These are phyloP conservation scores for Breynia disticha DNA, from an alignment of 441 rosid genomes.

Conservation along the genomic window DNA sequence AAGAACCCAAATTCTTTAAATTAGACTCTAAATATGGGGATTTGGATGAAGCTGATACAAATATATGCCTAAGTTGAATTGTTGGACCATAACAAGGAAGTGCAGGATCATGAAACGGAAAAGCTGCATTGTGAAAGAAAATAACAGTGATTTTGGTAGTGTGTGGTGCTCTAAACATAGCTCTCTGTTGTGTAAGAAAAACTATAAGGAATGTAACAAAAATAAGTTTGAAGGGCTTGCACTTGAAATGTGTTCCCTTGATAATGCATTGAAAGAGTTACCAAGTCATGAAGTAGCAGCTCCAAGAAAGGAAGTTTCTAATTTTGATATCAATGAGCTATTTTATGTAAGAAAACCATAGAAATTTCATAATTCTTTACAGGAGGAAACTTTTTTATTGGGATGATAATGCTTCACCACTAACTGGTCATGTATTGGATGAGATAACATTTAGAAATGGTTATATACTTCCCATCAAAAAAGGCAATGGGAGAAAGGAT, in stretches of 20 bases:
- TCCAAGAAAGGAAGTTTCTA: constrained; percentile 25
- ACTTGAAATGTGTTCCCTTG: constrained; percentile 14
- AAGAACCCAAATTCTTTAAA: constrained; percentile 34
- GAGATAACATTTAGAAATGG: no score
- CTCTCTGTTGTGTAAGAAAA: constrained; percentile 20
- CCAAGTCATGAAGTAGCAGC: constrained; percentile 15
- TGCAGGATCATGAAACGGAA: constrained; percentile 42
- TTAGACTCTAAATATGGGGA: constrained; percentile 15
- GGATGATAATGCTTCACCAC: no score
- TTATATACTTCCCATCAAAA: no score
- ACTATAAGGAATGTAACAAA: constrained; percentile 14
- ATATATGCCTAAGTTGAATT: constrained; percentile 24
- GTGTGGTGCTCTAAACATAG: constrained; percentile 28
- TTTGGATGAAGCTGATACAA: constrained; percentile 16
- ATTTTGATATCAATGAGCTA: constrained; percentile 15
- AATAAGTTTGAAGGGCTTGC: constrained; percentile 16
- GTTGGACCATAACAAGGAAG: constrained; percentile 38
- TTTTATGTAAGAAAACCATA: constrained; percentile 11
- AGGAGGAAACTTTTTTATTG: constrained; percentile 29
- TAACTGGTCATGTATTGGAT: no score
- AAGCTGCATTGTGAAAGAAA: constrained; percentile 19
- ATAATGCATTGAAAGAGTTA: constrained; percentile 12
- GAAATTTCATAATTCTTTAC: constrained; percentile 10
- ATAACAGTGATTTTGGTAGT: constrained; percentile 16
- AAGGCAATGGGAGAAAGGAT: no score